Evolutionary conservation across 2,329 filamentous ascomycete genomes (phyloP), one percentile per base, ranked within the genome.

Genomic region (Ceratocystis cubensis): DNA sequence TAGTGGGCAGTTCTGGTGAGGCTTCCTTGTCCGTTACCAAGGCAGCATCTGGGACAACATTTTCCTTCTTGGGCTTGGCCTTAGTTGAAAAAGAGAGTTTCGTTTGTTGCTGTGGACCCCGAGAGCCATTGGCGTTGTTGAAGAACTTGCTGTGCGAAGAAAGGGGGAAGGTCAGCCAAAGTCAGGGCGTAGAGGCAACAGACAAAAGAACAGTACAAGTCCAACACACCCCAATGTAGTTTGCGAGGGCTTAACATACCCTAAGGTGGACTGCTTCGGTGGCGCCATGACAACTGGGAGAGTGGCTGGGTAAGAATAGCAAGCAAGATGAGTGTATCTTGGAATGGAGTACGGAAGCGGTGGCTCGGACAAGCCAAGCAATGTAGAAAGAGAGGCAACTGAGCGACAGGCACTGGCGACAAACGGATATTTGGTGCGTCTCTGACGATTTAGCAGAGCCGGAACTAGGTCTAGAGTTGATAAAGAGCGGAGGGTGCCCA

Each of bases 241-340:
- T 79, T 93, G 89, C 70, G 81, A 81, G 72, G 85, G 78, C 76
- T 84, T 87, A 69, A 93, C 91, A 78, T 94, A 96, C 91, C 89
- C 89, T 75, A 96, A 78, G 69, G 89, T 96, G 72, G 88, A 85
- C 78, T 96, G 91, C 75, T 89, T 91, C 56, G 78, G 78, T 56
- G 78, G 78, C 71, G 79, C 78, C 77, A 80, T 80, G 56, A 56
- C 66, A 70, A 71, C 65, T 65, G 68, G 64, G 33, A 28, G 13
- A 25, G 20, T 15, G n/a, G 41, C 22, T 10, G 48, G 28, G 22
- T 28, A 22, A 33, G 44, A 25, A 67, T 8, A 57, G 41, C 15
- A 48, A 28, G 46, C 41, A 20, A 37, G 17, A 63, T 5, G 65
- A 20, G 25, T 45, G 37, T 41, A 4, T 41, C 37, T 41, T 41